Evolutionary conservation across 1,284 basidiomycete species (phyloP).

Genomic region (Peniophora sp.): DNA sequence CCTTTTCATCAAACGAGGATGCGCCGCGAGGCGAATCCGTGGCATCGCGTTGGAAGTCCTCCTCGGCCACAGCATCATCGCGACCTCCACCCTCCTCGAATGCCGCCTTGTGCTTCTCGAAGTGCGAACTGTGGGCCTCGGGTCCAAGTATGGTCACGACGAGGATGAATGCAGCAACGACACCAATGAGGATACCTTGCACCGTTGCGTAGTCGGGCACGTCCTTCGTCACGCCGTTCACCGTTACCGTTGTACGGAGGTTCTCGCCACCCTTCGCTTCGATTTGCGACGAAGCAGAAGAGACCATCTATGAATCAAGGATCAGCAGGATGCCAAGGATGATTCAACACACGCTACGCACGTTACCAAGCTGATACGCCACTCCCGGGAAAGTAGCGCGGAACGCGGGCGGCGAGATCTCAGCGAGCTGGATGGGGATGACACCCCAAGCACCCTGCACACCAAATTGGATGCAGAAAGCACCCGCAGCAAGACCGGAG

Average conservation of each 20-base stretch:
- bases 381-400: conserved; percentile 90
- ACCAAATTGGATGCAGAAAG: conserved; percentile 82
- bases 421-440: conserved; percentile 82
- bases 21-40: background rate
- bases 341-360: conserved; percentile 16
- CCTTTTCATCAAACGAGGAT: background rate
- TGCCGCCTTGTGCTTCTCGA: conserved; percentile 76
- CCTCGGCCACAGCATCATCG: conserved; percentile 28
- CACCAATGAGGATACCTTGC: conserved; percentile 85
- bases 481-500: conserved; percentile 63
- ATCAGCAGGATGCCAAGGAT: conserved; percentile 1
- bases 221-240: conserved; percentile 32
- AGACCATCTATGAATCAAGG: conserved; percentile 62
- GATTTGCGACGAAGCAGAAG: conserved; percentile 83
- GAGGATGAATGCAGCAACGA: conserved; percentile 59
- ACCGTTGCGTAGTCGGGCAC: conserved; percentile 83
- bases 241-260: conserved; percentile 42
- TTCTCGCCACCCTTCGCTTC: conserved; percentile 72
- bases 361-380: conserved; percentile 81
- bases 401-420: conserved; percentile 90
- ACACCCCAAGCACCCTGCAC: conserved; percentile 83
- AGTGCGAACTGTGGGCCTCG: conserved; percentile 77
- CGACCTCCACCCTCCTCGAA: conserved; percentile 66
- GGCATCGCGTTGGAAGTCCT: conserved; percentile 5
- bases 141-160: conserved; percentile 65